A percentile compares a stretch with the other conserved stretches of the same genome.
These are phyloP conservation scores for Yamadazyma sp. DNA, from an alignment of 805 yeast genomes.

Conservation along the genomic window DNA sequence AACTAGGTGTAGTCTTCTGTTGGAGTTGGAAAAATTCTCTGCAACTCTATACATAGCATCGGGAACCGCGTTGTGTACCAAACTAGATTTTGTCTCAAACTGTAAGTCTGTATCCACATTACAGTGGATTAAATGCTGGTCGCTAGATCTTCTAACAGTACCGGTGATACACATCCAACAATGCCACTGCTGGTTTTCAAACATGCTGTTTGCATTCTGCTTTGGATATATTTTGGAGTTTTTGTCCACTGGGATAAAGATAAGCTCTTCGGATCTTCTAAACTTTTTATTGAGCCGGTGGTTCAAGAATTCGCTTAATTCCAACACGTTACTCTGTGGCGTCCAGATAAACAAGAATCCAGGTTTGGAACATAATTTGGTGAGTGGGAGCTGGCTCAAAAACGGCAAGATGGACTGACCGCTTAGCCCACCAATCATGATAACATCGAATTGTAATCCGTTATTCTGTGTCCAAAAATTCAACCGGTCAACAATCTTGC, in stretches of 20 bases:
- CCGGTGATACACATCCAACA: conserved; percentile 98
- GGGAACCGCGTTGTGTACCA: conserved; percentile 45
- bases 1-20: conserved; percentile 78
- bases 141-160: conserved; percentile 83
- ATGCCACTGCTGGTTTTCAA: conserved; percentile 86
- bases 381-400: conserved; percentile 66
- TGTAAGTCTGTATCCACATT: conserved; percentile 87
- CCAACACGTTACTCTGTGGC: conserved; percentile 67
- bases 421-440: conserved; percentile 85
- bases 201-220: conserved; percentile 41
- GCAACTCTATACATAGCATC: conserved; percentile 75
- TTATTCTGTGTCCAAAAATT: conserved; percentile 59
- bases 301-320: conserved; percentile 53
- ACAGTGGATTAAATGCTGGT: conserved; percentile 83
- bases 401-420: conserved; percentile 71
- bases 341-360: conserved; percentile 90
- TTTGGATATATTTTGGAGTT: conserved; percentile 66
- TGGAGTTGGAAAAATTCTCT: conserved; percentile 84
- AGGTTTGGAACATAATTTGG: conserved; percentile 75
- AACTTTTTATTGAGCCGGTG: conserved; percentile 60
- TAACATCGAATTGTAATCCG: conserved; percentile 77
- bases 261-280: conserved; percentile 86
- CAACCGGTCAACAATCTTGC: conserved; percentile 56
- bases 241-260: conserved; percentile 71
- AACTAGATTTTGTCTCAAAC: conserved; percentile 46